Evolutionary conservation across 345 rosid genomes (phyloP), one percentile per base, ranked within the genome.

Genomic region (Hirschfeldia incana): DNA sequence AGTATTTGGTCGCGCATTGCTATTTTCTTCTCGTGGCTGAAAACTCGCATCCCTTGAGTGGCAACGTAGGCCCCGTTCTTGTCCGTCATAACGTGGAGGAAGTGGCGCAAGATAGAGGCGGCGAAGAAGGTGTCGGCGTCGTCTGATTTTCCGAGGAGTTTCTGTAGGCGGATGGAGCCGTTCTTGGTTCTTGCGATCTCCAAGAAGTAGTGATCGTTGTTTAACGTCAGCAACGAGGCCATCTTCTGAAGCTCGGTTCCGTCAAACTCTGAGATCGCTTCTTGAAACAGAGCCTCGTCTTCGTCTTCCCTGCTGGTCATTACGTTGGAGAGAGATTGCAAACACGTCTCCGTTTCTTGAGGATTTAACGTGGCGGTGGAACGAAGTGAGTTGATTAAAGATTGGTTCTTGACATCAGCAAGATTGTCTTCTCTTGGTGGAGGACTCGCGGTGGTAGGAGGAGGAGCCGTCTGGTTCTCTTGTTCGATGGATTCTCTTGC

Each of bases 161-260:
- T 34, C 0, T 34, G 64, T 1, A 77, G 30, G 42, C 75, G 69
- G 65, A n/a, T 49, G 39, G 70, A 62, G 57, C 80, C 80, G 57
- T 34, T 10, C 30, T 27, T 4, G 65, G 26, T 49, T n/a, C 21
- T 70, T 9, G 65, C 75, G 42, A 77, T 51, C 9, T 0, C 37
- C 55, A 77, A 2, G 44, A 77, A 51, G 58, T 51, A 15, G 57
- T 6, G 21, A 51, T 51, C 58, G 5, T n/a, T 4, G 36, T 27
- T 34, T 49, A 57, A 77, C 26, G 75, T 70, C 65, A 77, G 2
- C 51, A 27, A 10, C 6, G 6, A 49, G 4, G 70, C 65, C 42
- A 77, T 70, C 42, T 5, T n/a, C 4, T 1, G 4, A 49, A 62
- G 55, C 0, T 33, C 8, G 3, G 3, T 15, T 51, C 58, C 7